Percentiles rank a stretch among this genome's conserved stretches.
These are phyloP conservation scores for Malassezia equina DNA, from an alignment of 1,284 basidiomycete genomes.

Conservation along the genomic window DNA sequence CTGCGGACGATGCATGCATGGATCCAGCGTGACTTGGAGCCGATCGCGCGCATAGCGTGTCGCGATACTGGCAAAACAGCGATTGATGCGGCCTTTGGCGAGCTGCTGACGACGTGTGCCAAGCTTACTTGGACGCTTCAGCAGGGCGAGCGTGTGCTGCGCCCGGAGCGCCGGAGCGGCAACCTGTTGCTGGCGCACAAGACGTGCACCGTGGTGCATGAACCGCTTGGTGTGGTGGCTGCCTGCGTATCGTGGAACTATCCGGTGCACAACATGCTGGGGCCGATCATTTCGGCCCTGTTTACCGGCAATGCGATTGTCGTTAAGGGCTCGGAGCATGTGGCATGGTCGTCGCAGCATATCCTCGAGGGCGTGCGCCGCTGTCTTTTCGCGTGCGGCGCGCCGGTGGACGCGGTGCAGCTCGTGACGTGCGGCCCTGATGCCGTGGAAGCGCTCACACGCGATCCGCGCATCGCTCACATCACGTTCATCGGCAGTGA, in stretches of 20 bases:
- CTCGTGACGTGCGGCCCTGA: constrained; percentile 75
- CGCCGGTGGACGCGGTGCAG: constrained; percentile 57
- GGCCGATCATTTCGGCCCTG: constrained; percentile 77
- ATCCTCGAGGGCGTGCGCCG: constrained; percentile 55
- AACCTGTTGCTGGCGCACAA: constrained; percentile 80
- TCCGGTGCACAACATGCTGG: constrained; percentile 76
- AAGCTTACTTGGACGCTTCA: constrained; percentile 42
- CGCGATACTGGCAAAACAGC: constrained; percentile 87
- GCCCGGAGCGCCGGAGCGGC: constrained; percentile 46
- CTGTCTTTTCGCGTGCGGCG: constrained; percentile 57
- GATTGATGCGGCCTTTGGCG: constrained; percentile 53
- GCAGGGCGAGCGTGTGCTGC: constrained; percentile 27
- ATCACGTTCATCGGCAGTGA: constrained; percentile 84
- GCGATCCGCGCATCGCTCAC: constrained; percentile 64
- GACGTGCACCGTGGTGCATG: constrained; percentile 63
- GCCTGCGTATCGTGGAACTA: constrained; percentile 78
- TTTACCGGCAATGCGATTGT: constrained; percentile 84
- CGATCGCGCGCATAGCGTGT: constrained; percentile 76
- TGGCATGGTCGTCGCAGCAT: constrained; percentile 35
- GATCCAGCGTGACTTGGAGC: constrained; percentile 76
- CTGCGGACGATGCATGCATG: constrained; percentile 76
- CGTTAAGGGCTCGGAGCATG: constrained; percentile 61
- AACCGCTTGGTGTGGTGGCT: constrained; percentile 83
- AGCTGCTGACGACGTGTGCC: constrained; percentile 35
- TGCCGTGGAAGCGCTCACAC: constrained; percentile 70